Conservation (phyloP, 306 rosid species). For the Datisca glomerata region DNA sequence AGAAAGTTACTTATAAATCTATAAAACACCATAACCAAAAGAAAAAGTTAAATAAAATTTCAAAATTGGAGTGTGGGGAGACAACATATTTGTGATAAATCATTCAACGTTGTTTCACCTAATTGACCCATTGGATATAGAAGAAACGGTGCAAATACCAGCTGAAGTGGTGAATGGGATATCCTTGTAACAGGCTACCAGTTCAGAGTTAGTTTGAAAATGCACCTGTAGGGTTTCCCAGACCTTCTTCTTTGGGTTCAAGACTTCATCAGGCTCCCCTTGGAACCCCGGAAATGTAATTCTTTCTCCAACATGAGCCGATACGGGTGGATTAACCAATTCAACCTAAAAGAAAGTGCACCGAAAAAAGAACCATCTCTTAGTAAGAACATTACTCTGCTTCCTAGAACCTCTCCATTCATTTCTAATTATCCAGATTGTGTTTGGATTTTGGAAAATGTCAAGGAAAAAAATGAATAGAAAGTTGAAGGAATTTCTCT, state of each 20-base stretch:
- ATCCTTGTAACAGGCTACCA: slow-evolving; percentile 67
- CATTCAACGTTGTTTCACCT: slow-evolving; percentile 22
- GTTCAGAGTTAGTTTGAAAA: slow-evolving; percentile 34
- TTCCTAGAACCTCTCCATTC: too few species aligned
- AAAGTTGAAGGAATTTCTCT: too few species aligned
- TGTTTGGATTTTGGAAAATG: too few species aligned
- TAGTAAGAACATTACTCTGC: too few species aligned
- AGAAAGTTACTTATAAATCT: too few species aligned
- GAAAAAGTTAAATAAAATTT: too few species aligned
- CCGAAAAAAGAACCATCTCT: too few species aligned
- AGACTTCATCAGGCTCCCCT: slow-evolving; percentile 65
- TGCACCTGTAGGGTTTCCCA: slow-evolving; percentile 92
- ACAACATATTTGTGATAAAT: not conserved
- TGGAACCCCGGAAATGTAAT: slow-evolving; percentile 44
- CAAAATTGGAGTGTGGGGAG: too few species aligned
- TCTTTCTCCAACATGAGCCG: slow-evolving; percentile 69
- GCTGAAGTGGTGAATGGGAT: slow-evolving; percentile 70
- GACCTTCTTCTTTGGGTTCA: slow-evolving; percentile 89
- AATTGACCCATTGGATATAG: slow-evolving; percentile 48
- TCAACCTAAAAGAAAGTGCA: slow-evolving; percentile 42
- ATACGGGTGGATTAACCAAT: slow-evolving; percentile 72
- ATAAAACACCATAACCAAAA: too few species aligned
- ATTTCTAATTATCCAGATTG: too few species aligned
- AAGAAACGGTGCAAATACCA: slow-evolving; percentile 72
- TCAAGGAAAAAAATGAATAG: too few species aligned